These are phyloP conservation scores for Vaccinium macrocarpon DNA, from an alignment of 148 eudicot genomes.

Conservation along the genomic window DNA sequence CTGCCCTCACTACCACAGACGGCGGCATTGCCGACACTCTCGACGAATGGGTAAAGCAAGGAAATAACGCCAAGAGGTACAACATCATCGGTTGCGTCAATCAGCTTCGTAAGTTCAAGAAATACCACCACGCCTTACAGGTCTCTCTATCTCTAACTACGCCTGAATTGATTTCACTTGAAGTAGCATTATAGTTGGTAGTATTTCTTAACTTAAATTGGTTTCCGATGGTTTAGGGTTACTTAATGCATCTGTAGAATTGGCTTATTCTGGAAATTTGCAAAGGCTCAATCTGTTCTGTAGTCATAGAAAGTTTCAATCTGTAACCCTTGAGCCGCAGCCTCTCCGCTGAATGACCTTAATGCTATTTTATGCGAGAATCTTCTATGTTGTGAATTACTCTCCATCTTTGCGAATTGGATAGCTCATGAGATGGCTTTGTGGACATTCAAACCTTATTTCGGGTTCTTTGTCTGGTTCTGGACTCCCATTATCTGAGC, in stretches of 20 bases:
- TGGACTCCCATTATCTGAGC: no score
- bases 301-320: neutral
- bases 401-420: no score
- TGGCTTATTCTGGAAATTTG: neutral
- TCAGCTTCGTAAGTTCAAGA: conserved; percentile 30
- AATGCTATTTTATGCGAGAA: no score
- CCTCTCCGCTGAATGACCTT: no score
- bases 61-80: conserved; percentile 22
- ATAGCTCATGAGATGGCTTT: no score
- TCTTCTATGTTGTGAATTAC: no score
- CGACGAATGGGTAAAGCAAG: conserved; percentile 36
- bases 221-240: neutral
- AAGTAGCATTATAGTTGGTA: neutral
- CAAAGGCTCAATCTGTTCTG: neutral
- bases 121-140: conserved; percentile 38
- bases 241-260: neutral
- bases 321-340: no score
- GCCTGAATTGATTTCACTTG: neutral
- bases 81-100: conserved; percentile 23
- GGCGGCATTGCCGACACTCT: conserved; percentile 25
- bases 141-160: conserved; percentile 15
- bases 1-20: conserved; percentile 12
- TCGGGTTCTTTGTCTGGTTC: no score
- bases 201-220: neutral
- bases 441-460: no score